Conservation (phyloP, 306 rosid species). For the apple (Malus domestica) region ASM211411v1 NC_041794.1:4771001-4771500, state of each 20-base stretch:
- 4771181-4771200: slow-evolving; percentile 12
- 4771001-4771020: too few species aligned
- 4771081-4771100: too few species aligned
- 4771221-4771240: slow-evolving; percentile 17
- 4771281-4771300: neutral
- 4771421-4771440: slow-evolving; percentile 94
- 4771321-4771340: too few species aligned
- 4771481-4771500: slow-evolving; percentile 86
- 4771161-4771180: neutral
- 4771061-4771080: too few species aligned
- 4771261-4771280: neutral
- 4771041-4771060: too few species aligned
- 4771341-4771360: neutral
- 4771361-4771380: neutral
- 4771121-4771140: neutral
- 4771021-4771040: too few species aligned
- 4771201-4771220: slow-evolving; percentile 29
- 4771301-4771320: neutral
- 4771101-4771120: neutral
- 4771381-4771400: too few species aligned
- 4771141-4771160: neutral
- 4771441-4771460: slow-evolving; percentile 74
- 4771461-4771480: slow-evolving; percentile 90
- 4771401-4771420: slow-evolving; percentile 36
- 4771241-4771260: neutral